Percentiles rank a stretch among this genome's conserved stretches.
Evolutionary conservation across 345 rosid genomes (phyloP).

Genomic region (Brassica rapa): DNA sequence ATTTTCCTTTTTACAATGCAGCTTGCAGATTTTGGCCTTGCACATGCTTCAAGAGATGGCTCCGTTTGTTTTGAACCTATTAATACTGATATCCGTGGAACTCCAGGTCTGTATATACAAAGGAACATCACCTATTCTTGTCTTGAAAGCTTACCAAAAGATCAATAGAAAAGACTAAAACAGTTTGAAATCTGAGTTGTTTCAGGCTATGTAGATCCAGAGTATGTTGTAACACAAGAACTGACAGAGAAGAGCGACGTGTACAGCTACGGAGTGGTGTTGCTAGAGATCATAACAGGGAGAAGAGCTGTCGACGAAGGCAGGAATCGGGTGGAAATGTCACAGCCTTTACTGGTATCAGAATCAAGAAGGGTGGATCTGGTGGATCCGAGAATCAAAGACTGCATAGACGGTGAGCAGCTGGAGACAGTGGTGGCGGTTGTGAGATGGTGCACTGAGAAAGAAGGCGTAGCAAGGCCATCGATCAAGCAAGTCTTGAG

Average conservation of each 20-base stretch:
- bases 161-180: not conserved
- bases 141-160: constrained; percentile 5
- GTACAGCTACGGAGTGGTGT: constrained; percentile 91
- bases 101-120: constrained; percentile 70
- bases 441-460: constrained; percentile 91
- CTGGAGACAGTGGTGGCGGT: constrained; percentile 61
- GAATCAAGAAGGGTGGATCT: constrained; percentile 60
- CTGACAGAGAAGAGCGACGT: constrained; percentile 91
- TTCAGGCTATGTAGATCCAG: constrained; percentile 97
- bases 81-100: constrained; percentile 86
- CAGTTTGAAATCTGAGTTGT: constrained; percentile 6
- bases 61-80: constrained; percentile 88
- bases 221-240: constrained; percentile 79
- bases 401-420: constrained; percentile 70
- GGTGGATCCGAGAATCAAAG: constrained; percentile 64
- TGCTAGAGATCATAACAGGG: constrained; percentile 78
- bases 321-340: constrained; percentile 74
- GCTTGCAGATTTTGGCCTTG: constrained; percentile 98
- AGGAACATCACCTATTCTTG: not conserved
- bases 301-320: constrained; percentile 78
- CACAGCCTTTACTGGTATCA: constrained; percentile 55
- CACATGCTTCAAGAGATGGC: constrained; percentile 86
- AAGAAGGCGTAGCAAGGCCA: constrained; percentile 77
- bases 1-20: constrained; percentile 36
- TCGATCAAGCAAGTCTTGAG: constrained; percentile 85